These are phyloP conservation scores for Capsicum pubescens DNA, from an alignment of 257 asterid species.

Conservation along the genomic window DNA sequence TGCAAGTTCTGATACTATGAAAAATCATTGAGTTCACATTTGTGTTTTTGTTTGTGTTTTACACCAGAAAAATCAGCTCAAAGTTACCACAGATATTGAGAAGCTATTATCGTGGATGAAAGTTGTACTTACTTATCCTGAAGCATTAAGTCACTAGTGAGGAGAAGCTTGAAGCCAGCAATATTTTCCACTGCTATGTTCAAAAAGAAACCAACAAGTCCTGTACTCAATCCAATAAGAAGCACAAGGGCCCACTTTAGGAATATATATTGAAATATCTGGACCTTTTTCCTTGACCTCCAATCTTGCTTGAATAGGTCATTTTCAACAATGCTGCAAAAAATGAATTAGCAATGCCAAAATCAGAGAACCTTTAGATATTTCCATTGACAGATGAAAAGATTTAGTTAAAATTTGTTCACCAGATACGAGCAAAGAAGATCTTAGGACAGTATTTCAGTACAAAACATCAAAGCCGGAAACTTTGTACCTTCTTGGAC, in stretches of 20 bases:
- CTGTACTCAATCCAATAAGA: constrained; percentile 82
- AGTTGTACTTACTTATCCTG: constrained; percentile 59
- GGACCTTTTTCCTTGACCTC: constrained; percentile 80
- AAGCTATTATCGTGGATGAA: constrained; percentile 19
- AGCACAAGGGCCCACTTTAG: constrained; percentile 95
- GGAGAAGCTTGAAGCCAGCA: constrained; percentile 84
- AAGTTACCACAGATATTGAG: constrained; percentile 18
- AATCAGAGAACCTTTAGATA: constrained; percentile 24
- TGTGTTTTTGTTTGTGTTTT: not conserved
- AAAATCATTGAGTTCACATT: not conserved
- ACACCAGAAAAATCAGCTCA: not conserved
- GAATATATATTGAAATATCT: constrained; percentile 80
- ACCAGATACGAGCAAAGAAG: constrained; percentile 6
- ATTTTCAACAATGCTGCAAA: constrained; percentile 84
- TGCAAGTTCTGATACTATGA: not conserved
- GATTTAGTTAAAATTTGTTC: not conserved
- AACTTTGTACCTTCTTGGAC: not conserved
- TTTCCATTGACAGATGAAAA: not conserved
- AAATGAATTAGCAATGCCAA: constrained; percentile 18
- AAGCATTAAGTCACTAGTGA: constrained; percentile 65
- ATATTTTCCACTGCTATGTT: constrained; percentile 92
- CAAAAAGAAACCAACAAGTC: constrained; percentile 80
- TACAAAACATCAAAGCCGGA: not conserved
- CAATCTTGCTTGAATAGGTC: constrained; percentile 95
- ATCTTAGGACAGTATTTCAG: not conserved